Conservation (phyloP, 2,329 filamentous ascomycete genomes). For the Camillea tinctor region DNA sequence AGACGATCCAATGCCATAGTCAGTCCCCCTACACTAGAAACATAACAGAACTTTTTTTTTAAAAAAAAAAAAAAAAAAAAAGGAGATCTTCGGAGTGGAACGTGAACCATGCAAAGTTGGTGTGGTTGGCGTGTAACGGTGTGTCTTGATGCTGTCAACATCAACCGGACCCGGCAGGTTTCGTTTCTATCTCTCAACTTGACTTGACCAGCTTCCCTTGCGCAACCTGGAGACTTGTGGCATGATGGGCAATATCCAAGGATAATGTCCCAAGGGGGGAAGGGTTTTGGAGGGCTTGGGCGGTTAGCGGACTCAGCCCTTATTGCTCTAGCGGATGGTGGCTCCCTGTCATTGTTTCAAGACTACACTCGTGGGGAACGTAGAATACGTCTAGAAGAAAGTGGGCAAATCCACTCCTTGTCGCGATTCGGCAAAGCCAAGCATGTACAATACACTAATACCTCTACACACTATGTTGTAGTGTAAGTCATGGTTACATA, state of each 20-base stretch:
- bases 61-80: no score
- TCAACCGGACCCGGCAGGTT: neutral
- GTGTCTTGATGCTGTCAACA: neutral
- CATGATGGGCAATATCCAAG: neutral
- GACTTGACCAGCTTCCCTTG: neutral
- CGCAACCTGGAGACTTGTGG: neutral
- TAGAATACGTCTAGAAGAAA: neutral
- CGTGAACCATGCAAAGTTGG: neutral
- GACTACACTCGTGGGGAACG: neutral
- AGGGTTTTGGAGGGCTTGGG: neutral
- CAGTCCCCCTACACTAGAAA: neutral
- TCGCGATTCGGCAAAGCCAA: neutral
- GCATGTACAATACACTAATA: no score
- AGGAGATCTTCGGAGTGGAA: neutral
- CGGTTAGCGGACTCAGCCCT: neutral
- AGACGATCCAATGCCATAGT: neutral
- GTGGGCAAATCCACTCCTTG: neutral
- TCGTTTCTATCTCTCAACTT: neutral
- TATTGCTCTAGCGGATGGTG: neutral
- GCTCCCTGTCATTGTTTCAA: neutral
- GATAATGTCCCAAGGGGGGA: no score
- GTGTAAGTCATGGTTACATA: no score
- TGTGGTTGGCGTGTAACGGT: neutral
- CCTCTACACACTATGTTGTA: no score
- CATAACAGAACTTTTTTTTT: no score